Conservation (phyloP, 495 filamentous ascomycete species). For the Aspergillus asperescens region DNA sequence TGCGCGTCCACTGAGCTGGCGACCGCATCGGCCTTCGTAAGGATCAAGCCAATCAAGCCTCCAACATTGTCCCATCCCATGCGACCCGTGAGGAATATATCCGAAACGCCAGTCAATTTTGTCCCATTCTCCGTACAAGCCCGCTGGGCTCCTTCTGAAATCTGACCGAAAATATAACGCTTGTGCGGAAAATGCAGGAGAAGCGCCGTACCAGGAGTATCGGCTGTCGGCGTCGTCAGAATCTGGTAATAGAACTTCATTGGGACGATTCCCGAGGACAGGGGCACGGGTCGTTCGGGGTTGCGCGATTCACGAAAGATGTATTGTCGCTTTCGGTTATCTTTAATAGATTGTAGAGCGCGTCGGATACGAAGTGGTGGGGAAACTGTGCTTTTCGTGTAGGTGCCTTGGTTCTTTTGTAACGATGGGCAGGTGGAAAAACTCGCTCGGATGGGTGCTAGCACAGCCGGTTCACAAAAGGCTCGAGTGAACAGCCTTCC, state of each 20-base stretch:
- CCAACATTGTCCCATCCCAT: slow-evolving; percentile 71
- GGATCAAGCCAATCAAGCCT: slow-evolving; percentile 75
- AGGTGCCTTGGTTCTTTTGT: background rate
- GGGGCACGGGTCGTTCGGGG: slow-evolving; percentile 2
- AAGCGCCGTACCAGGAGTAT: slow-evolving; percentile 77
- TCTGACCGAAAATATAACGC: slow-evolving; percentile 82
- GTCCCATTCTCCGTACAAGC: slow-evolving; percentile 59
- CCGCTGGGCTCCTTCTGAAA: slow-evolving; percentile 83
- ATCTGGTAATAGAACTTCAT: slow-evolving; percentile 73
- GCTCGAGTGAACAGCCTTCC: slow-evolving; percentile 30
- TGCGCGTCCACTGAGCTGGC: slow-evolving; percentile 26
- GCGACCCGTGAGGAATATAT: slow-evolving; percentile 76
- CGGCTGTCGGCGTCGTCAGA: slow-evolving; percentile 77
- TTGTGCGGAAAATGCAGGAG: slow-evolving; percentile 70
- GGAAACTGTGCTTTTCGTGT: background rate
- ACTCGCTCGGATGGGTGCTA: slow-evolving; percentile 3
- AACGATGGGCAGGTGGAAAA: slow-evolving; percentile 1
- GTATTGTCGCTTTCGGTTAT: slow-evolving; percentile 15
- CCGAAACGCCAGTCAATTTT: slow-evolving; percentile 52
- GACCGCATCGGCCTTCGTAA: slow-evolving; percentile 68
- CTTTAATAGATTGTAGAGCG: slow-evolving; percentile 3
- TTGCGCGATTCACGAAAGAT: slow-evolving; percentile 25
- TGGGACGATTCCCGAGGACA: slow-evolving; percentile 12
- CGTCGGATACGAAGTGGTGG: slow-evolving; percentile 1
- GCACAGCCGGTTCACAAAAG: slow-evolving; percentile 23